Base-by-base conservation (phyloP, 2,329 filamentous ascomycete genomes). In the Aureobasidium melanogenum region DNA sequence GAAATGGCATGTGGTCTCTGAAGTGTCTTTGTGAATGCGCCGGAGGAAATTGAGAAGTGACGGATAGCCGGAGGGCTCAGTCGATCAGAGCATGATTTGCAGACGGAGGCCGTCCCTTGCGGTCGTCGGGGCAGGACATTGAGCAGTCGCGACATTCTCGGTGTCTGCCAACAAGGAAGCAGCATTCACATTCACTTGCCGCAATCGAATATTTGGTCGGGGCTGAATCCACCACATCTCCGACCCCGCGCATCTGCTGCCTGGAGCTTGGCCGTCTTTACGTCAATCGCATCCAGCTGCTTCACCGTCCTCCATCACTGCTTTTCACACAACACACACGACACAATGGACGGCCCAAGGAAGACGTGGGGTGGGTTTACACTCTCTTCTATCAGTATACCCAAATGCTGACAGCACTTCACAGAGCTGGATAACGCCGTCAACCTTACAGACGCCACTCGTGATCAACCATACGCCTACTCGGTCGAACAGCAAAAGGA, bases 381-480 rank as follows among this genome's bases (percentile, higher is more conserved):
- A 17, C 30, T 5, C 24, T 1, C 22, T 5, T 32, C 17, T 17
- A 28, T 12, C 5, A 26, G 1, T 12, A 34, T 28, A 51, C 28
- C 10, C 28, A 19, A 32, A 15, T 38, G 26, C 15, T 47, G n/a
- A 63, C 63, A 63, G 32, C 17, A 28, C 17, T 15, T 41, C 51
- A 2, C 70, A 96, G 93, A 96, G 82, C 84, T 94, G 71, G 90
- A 96, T 73, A 96, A 96, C 75, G 86, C 88, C 64, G 80, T 78
- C 76, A 83, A 87, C 72, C 84, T 97, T 64, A 86, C 96, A 70
- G 92, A 99, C 72, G 84, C 89, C 58, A 84, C 85, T 67, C 89
- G 91, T 70, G 94, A 99, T 75, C 91, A 91, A 48, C 89, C 99
- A 68, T 99, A 97, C 80, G 82, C 83, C 70, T 96, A 94, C 79